Base-by-base conservation (phyloP, 2,329 filamentous ascomycete genomes). In the Pseudogymnoascus verrucosus region DNA sequence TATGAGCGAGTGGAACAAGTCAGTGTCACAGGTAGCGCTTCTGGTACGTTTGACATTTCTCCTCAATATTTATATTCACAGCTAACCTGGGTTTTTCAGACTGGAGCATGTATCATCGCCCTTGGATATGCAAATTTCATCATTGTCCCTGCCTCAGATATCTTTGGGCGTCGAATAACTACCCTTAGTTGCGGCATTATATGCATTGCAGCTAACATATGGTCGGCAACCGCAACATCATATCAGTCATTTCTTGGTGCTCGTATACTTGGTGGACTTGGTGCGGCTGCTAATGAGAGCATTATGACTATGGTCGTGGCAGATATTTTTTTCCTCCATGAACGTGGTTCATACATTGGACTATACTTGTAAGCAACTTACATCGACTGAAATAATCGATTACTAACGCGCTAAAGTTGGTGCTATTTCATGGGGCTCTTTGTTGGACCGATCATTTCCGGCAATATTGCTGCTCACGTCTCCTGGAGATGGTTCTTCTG, bases 401-500 rank as follows among this genome's bases (percentile, higher is more conserved):
- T 6, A 19, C 14, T 16, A 21, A 23, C 10, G 19, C 10, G n/a
- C 44, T 8, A 23, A 5, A 31, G 4, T 6, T 75, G 77, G 36
- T 70, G 71, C 2, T 73, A 79, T 5, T 73, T 71, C 4, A 74
- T 77, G 19, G 73, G 76, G 62, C 78, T 78, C 65, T 79, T 77
- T 66, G 76, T 80, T 44, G 77, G 77, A 0, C 78, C 78, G 2
- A 69, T 80, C 28, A 77, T 80, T 10, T 76, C 72, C 34, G 78
- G 78, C 47, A 79, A 79, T 65, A 79, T 79, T 64, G 77, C 75
- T 19, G 76, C 79, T 11, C 70, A 74, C 4, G 69, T 76, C 62
- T 76, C 76, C 10, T 69, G 71, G 62, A 78, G 77, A 77, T 76
- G 77, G 2, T 78, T 79, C 67, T 79, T 78, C 70, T 76, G 76